Evolutionary conservation across 768 basidiomycete genomes (phyloP).

Genomic region (Tylopilus subfusipes): DNA sequence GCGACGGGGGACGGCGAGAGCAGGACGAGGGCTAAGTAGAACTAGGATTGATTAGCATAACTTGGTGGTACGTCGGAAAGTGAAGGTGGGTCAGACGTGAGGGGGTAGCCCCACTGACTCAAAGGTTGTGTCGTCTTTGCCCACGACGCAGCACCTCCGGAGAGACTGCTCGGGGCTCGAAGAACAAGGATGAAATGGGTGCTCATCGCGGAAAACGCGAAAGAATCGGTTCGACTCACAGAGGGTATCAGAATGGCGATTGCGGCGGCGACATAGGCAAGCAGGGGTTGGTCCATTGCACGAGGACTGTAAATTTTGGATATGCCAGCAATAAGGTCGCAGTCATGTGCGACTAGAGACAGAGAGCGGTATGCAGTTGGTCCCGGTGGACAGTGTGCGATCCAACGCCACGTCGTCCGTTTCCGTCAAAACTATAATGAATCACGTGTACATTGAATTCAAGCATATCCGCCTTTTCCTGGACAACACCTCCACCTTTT

Average conservation of each 20-base stretch:
- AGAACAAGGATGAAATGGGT: conserved; percentile 90
- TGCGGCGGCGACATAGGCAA: conserved; percentile 22
- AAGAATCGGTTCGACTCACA: conserved; percentile 23
- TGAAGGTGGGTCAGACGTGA: conserved; percentile 33
- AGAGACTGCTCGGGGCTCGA: conserved; percentile 64
- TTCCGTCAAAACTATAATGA: no score
- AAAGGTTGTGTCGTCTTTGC: conserved; percentile 57
- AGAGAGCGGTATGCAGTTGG: no score
- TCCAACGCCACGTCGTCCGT: background rate
- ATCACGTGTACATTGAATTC: no score
- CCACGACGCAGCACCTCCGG: conserved; percentile 47
- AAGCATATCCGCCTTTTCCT: no score
- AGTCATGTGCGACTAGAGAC: background rate
- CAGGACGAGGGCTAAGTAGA: conserved; percentile 65
- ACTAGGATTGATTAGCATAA: conserved; percentile 38
- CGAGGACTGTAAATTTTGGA: background rate
- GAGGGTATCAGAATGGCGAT: conserved; percentile 22
- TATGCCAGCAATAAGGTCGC: background rate
- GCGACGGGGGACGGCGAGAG: conserved; percentile 72
- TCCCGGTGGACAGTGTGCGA: background rate
- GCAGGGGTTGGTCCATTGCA: conserved; percentile 24
- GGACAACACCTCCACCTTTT: no score
- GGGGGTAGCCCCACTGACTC: conserved; percentile 45
- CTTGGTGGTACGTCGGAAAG: background rate
- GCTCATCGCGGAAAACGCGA: conserved; percentile 47